phyloP scores from a whole-genome alignment of 2,329 filamentous ascomycete species.

The Aspergillus sp. region DNA sequence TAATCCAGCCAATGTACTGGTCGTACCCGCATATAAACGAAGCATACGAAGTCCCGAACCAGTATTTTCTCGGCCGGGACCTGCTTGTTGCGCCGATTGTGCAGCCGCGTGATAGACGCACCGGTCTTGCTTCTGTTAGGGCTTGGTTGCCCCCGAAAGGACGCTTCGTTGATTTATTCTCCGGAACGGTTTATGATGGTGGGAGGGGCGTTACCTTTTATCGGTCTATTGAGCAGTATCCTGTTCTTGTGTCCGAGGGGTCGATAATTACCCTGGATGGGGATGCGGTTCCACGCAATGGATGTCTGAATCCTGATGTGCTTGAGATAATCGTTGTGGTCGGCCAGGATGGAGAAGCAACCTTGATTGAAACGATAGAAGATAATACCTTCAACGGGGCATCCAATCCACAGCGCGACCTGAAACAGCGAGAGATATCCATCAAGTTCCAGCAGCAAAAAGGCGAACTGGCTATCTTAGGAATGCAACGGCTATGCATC shows the following conservation, averaged over 20 bases:
- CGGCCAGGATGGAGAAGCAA: conserved; percentile 49
- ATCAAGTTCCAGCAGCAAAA: conserved; percentile 21
- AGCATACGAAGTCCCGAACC: conserved; percentile 58
- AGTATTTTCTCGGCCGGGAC: conserved; percentile 60
- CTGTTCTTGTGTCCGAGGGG: conserved; percentile 57
- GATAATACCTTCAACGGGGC: conserved; percentile 13
- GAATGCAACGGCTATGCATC: not conserved
- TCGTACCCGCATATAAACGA: conserved; percentile 52
- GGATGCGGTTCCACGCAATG: conserved; percentile 16
- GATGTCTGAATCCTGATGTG: conserved; percentile 16
- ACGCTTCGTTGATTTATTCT: conserved; percentile 60
- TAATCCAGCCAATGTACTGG: conserved; percentile 66
- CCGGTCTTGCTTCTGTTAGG: conserved; percentile 50
- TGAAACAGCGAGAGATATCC: conserved; percentile 2
- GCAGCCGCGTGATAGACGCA: conserved; percentile 48
- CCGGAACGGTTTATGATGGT: conserved; percentile 58
- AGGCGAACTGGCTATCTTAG: conserved; percentile 6
- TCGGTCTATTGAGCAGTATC: conserved; percentile 51
- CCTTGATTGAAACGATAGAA: conserved; percentile 49
- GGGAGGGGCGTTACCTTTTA: conserved; percentile 54
- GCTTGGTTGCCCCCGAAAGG: conserved; percentile 56
- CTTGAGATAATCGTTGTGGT: conserved; percentile 36
- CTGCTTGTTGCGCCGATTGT: conserved; percentile 60
- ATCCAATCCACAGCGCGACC: not conserved
- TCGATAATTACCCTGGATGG: conserved; percentile 59